Evolutionary conservation across 495 filamentous ascomycete genomes (phyloP).

Genomic region (Aspergillus baeticus): DNA sequence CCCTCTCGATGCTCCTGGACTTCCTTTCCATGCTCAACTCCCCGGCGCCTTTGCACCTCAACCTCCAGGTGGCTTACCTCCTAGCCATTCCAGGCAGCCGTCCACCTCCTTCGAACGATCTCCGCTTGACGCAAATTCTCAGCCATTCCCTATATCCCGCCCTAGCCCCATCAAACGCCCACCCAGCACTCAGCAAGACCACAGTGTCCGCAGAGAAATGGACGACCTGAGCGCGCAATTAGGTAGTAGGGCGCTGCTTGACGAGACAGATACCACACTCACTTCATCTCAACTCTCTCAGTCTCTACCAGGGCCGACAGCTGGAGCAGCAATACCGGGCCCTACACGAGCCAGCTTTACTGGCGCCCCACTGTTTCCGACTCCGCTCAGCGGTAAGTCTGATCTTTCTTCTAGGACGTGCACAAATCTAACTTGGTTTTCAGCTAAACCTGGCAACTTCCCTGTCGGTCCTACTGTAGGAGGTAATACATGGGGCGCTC

Average conservation of each 20-base stretch:
- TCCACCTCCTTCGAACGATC: conserved; percentile 58
- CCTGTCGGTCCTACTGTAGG: conserved; percentile 34
- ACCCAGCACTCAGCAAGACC: conserved; percentile 67
- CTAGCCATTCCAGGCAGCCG: conserved; percentile 58
- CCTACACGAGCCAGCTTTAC: conserved; percentile 47
- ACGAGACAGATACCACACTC: conserved; percentile 65
- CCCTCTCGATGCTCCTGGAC: conserved; percentile 50
- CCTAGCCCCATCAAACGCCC: conserved; percentile 89
- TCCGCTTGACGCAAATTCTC: conserved; percentile 40
- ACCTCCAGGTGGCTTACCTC: conserved; percentile 34
- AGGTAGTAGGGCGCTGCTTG: conserved; percentile 91
- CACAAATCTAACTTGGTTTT: conserved; percentile 21
- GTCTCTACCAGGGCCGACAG: conserved; percentile 39
- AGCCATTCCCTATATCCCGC: conserved; percentile 66
- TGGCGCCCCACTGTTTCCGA: conserved; percentile 49
- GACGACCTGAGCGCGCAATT: conserved; percentile 80
- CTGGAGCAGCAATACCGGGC: conserved; percentile 32
- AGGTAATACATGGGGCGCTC: conserved; percentile 37
- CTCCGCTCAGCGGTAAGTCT: conserved; percentile 47
- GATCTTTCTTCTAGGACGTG: neutral
- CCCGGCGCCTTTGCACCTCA: conserved; percentile 34
- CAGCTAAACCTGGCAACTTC: conserved; percentile 36
- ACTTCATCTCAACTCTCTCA: conserved; percentile 36
- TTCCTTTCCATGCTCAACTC: conserved; percentile 36
- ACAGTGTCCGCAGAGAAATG: conserved; percentile 48